Base-by-base conservation (phyloP, 148 eudicot genomes). In the Vaccinium macrocarpon region DNA sequence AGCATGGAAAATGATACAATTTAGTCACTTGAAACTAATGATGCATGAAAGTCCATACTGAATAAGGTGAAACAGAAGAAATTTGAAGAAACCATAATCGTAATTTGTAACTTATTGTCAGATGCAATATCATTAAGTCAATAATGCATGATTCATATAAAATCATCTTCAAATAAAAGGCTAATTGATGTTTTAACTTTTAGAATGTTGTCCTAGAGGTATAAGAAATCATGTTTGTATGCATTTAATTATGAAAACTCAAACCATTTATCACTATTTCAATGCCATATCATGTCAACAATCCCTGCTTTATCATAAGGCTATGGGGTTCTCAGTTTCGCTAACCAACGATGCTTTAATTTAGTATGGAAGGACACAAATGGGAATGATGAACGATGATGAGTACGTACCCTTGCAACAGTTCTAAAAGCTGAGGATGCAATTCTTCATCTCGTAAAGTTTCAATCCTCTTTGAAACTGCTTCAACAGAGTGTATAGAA, bases 401-500 rank as follows among this genome's bases (percentile, higher is more conserved):
- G 21, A 56, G 72, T 35, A 87, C 93, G 82, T 93, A 96, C 99
- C 98, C 94, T 64, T 94, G 97, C 56, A 93, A 91, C 86, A 96
- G 86, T 87, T 94, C 98, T 81, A 94, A 71, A 82, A 96, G 91
- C 88, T 93, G 99, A 66, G 99, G 99, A 73, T 94, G 94, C 57
- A 96, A 82, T 85, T 96, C 99, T 87, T 96, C 91, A 83, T 96
- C 99, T 84, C 97, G 84, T 68, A 96, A 86, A 85, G 97, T 91
- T 83, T 96, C 98, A 52, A 96, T 94, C 89, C 99, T 91, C 90
- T 89, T 96, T 38, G 99, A 95, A 83, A 94, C 88, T 75, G 99
- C 89, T 91, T 94, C 97, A 86, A 94, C 92, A 0, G 98, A 92
- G 93, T 94, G 95, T 82, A 96, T 92, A 83, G 99, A 95, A 90